Percentiles rank a stretch among this genome's conserved stretches.
phyloP scores from a whole-genome alignment of 257 asterid genomes.

The Lavandula angustifolia region DNA sequence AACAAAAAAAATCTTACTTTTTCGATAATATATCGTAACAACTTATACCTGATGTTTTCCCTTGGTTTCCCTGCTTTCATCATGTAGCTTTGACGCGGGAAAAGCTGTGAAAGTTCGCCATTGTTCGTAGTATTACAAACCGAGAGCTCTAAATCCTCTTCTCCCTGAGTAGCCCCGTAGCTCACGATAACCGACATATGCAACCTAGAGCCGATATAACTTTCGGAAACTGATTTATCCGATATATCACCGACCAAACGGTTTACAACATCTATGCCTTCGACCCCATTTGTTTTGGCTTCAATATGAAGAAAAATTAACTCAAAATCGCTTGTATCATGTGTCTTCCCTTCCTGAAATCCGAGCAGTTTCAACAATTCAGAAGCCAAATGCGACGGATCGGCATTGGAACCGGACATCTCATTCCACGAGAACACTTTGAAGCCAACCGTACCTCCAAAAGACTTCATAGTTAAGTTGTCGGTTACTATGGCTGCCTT shows the following conservation, averaged over 20 bases:
- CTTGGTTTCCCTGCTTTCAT: constrained; percentile 67
- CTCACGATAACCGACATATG: constrained; percentile 74
- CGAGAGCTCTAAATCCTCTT: constrained; percentile 41
- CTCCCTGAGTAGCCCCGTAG: constrained; percentile 57
- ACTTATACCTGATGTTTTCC: constrained; percentile 60
- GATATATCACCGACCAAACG: constrained; percentile 56
- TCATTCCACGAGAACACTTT: constrained; percentile 46
- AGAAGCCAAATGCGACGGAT: constrained; percentile 40
- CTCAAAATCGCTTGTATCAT: constrained; percentile 57
- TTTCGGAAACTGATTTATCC: constrained; percentile 45
- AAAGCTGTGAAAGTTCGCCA: constrained; percentile 44
- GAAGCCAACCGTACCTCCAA: constrained; percentile 61
- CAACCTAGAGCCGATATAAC: constrained; percentile 59
- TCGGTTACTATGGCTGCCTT: constrained; percentile 68
- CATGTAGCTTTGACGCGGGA: constrained; percentile 81
- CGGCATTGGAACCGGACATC: constrained; percentile 31
- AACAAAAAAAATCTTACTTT: no score
- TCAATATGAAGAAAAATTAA: constrained; percentile 62
- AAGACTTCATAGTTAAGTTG: constrained; percentile 46
- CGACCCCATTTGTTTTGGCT: constrained; percentile 44
- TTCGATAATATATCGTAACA: no score
- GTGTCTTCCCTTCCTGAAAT: constrained; percentile 60
- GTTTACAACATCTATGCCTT: constrained; percentile 51
- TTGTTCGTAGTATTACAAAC: constrained; percentile 34
- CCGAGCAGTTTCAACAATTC: constrained; percentile 69